Conservation (phyloP, 352 stramenopile genomes). For the Albugo laibachii region DNA sequence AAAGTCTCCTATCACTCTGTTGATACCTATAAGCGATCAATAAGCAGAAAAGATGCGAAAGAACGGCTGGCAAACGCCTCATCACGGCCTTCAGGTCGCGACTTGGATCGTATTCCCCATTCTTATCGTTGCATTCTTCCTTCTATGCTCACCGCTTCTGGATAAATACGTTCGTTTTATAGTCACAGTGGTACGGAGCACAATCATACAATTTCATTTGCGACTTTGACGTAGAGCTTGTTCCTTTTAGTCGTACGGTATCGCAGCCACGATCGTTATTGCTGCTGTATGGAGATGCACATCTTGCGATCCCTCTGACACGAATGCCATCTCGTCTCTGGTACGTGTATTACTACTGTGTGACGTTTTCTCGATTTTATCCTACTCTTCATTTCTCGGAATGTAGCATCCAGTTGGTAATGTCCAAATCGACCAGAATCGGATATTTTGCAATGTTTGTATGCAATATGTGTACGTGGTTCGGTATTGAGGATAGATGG, state of each 20-base stretch:
- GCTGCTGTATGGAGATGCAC: slow-evolving; percentile 36
- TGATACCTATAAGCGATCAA: no score
- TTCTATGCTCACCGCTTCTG: slow-evolving; percentile 57
- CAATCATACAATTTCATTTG: no score
- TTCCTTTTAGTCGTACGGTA: slow-evolving; percentile 16
- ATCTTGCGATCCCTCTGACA: slow-evolving; percentile 52
- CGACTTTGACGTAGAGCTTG: no score
- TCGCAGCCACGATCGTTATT: slow-evolving; percentile 27
- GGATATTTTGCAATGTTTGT: slow-evolving; percentile 78
- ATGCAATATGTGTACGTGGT: slow-evolving; percentile 69
- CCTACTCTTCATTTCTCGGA: not conserved
- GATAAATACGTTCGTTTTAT: slow-evolving; percentile 21
- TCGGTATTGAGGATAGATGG: not conserved
- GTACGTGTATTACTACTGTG: slow-evolving; percentile 11
- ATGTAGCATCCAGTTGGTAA: not conserved
- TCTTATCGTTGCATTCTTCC: slow-evolving; percentile 67
- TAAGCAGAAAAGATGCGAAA: slow-evolving; percentile 18
- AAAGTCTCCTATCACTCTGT: no score
- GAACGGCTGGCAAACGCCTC: slow-evolving; percentile 64
- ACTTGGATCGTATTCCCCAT: slow-evolving; percentile 69
- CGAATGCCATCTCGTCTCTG: slow-evolving; percentile 39
- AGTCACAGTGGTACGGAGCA: slow-evolving; percentile 17
- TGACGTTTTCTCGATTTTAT: not conserved
- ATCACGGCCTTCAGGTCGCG: slow-evolving; percentile 62
- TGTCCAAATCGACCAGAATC: slow-evolving; percentile 13